Evolutionary conservation across 331 rosid species (phyloP).

Genomic region (Acacia pycnantha): DNA sequence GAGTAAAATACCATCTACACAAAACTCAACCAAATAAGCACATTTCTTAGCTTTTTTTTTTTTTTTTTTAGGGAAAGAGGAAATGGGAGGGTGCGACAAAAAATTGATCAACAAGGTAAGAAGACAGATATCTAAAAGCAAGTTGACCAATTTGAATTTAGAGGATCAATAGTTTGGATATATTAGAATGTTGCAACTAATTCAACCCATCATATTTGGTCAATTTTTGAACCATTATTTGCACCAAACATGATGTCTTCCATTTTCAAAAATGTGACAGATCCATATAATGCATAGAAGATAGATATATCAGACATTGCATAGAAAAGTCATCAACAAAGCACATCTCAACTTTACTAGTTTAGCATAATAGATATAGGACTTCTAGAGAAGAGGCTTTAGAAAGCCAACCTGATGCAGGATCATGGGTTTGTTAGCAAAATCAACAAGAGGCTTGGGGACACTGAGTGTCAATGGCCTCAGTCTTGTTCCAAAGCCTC

Average conservation of each 20-base stretch:
- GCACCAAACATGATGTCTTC: not conserved
- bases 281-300: not conserved
- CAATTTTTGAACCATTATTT: not conserved
- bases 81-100: not conserved
- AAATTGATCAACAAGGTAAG: not conserved
- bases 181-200: not conserved
- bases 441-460: constrained; percentile 96
- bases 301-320: constrained; percentile 8
- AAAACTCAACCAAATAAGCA: constrained; percentile 14
- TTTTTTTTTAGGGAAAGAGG: not conserved
- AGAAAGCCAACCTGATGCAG: constrained; percentile 74
- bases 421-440: constrained; percentile 94
- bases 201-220: not conserved
- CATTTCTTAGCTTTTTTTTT: not conserved
- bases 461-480: constrained; percentile 93
- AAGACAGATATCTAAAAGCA: not conserved
- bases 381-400: constrained; percentile 10
- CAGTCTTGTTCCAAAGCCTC: constrained; percentile 93
- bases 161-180: not conserved
- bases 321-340: constrained; percentile 10
- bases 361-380: not conserved
- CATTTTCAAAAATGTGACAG: not conserved
- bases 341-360: constrained; percentile 1
- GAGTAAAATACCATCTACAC: constrained; percentile 5
- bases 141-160: not conserved